Evolutionary conservation across 495 filamentous ascomycete species (phyloP).

Genomic region (Xylaria grammica): DNA sequence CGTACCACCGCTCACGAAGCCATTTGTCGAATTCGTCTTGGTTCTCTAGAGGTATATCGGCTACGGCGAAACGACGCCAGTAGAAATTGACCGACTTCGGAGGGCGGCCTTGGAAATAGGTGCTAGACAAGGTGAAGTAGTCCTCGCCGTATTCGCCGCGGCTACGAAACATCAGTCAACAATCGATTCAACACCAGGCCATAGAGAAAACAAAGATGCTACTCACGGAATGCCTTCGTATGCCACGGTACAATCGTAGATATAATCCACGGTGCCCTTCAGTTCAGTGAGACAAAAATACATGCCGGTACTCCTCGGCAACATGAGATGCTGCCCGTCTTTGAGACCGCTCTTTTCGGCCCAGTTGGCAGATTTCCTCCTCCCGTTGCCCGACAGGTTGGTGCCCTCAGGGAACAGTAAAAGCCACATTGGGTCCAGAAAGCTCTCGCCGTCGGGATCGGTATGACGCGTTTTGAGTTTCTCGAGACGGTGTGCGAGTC

Average conservation of each 20-base stretch:
- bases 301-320: slow-evolving; percentile 77
- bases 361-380: slow-evolving; percentile 67
- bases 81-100: slow-evolving; percentile 87
- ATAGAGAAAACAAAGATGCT: neutral
- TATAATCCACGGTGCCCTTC: slow-evolving; percentile 71
- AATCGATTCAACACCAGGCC: slow-evolving; percentile 16
- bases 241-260: slow-evolving; percentile 85
- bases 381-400: slow-evolving; percentile 70
- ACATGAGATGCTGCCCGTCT: slow-evolving; percentile 69
- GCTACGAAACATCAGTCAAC: slow-evolving; percentile 42
- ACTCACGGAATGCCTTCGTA: slow-evolving; percentile 82
- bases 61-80: slow-evolving; percentile 73
- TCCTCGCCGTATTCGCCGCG: slow-evolving; percentile 75
- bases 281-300: slow-evolving; percentile 78
- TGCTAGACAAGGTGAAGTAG: slow-evolving; percentile 72
- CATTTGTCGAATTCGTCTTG: slow-evolving; percentile 70
- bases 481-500: slow-evolving; percentile 68
- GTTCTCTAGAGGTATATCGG: slow-evolving; percentile 69
- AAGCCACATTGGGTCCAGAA: slow-evolving; percentile 81
- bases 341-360: slow-evolving; percentile 69
- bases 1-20: slow-evolving; percentile 75
- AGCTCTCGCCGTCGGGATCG: slow-evolving; percentile 57
- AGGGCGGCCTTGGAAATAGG: slow-evolving; percentile 76
- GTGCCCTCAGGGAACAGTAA: slow-evolving; percentile 86
- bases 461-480: slow-evolving; percentile 65